Evolutionary conservation across 305 asterid species (phyloP), one percentile per base, ranked within the genome.

Genomic region (Coffea humblotiana): DNA sequence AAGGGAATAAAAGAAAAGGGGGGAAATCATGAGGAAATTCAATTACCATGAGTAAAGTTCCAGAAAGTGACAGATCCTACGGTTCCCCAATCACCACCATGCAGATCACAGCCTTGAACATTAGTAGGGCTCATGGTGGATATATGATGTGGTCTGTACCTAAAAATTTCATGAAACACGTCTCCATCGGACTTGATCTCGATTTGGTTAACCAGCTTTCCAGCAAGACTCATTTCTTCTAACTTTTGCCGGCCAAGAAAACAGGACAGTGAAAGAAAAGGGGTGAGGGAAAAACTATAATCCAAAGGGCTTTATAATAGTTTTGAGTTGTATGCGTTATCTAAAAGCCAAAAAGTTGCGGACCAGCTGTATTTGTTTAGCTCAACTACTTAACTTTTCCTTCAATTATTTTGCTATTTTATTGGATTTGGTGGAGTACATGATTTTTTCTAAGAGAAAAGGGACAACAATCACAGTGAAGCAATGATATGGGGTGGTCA

Each of bases 121-220:
- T 49, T 54, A 65, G 47, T 51, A 0, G 86, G 81, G 65, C 78
- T 72, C 74, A 79, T 83, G 23, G 16, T 52, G 21, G 83, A 79
- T 11, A 79, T 23, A 5, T 76, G 75, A 25, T 83, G 81, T 12
- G 86, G 81, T 51, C 77, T 83, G 47, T 65, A 14, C 18, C 81
- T 65, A 37, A 75, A 83, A 19, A 78, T 47, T n/a, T 75, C 83
- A 79, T 83, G 85, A 72, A 83, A 74, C 18, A 83, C 76, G 67
- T 83, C 85, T 48, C 80, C 85, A 47, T 37, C 73, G 1, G 80
- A 72, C 58, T 70, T 74, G 4, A 83, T 79, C 69, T 83, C 80
- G 8, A 79, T 75, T 12, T 63, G 58, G 3, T 32, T 45, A 16
- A 75, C 58, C 6, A 83, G 48, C 83, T 79, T 79, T 14, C 80